A percentile compares a stretch with the other conserved stretches of the same genome.
Evolutionary conservation across 345 rosid species (phyloP).

Genomic region (Euphorbia pulcherrima): DNA sequence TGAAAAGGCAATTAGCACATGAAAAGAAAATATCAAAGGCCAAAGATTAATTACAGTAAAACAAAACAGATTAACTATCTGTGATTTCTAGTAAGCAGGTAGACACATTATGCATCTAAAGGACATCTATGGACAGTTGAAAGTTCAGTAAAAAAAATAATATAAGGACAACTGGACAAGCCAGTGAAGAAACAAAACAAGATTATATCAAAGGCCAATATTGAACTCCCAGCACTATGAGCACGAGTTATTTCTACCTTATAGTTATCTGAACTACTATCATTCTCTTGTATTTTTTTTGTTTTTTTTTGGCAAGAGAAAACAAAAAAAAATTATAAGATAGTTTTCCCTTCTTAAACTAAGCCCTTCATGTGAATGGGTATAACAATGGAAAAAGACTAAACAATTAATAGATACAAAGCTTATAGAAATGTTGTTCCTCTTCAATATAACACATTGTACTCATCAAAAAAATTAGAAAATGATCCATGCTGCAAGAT

Average conservation of each 20-base stretch:
- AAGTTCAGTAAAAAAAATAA: not conserved
- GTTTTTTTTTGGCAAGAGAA: not conserved
- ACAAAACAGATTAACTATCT: too few relatives aligned
- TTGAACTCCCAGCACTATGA: not conserved
- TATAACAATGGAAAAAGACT: not conserved
- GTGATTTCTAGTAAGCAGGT: not conserved
- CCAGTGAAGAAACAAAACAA: conserved; percentile 4
- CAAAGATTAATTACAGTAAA: not conserved
- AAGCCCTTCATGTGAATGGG: not conserved
- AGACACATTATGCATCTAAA: not conserved
- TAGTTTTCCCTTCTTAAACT: not conserved
- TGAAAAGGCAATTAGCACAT: conserved; percentile 12
- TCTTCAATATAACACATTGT: not conserved
- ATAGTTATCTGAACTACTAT: not conserved
- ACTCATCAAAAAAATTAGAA: not conserved
- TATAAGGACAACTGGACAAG: not conserved
- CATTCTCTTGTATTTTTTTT: not conserved
- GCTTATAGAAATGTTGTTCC: not conserved
- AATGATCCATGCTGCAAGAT: not conserved
- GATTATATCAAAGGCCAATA: not conserved
- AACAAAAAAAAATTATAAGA: not conserved
- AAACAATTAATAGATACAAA: not conserved
- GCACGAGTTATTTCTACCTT: not conserved
- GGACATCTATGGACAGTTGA: not conserved
- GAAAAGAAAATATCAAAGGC: not conserved